Conservation (phyloP, 345 rosid species). For the Aquilaria sinensis region DNA sequence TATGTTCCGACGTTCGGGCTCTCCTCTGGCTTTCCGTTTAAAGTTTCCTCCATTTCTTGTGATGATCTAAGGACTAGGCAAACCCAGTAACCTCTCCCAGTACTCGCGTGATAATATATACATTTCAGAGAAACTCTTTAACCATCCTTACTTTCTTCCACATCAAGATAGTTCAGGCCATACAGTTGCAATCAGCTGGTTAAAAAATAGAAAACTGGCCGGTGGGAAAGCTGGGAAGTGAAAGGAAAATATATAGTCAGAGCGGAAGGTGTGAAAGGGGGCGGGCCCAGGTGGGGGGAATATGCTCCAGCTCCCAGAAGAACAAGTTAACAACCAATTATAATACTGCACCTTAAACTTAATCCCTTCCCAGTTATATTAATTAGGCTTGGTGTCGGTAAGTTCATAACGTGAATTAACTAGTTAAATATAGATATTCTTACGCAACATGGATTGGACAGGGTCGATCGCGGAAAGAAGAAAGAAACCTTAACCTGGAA, state of each 20-base stretch:
- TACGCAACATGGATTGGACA: neutral
- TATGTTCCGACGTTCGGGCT: conserved; percentile 13
- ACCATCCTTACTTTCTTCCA: neutral
- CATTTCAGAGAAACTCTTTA: neutral
- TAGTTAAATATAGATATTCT: too few species aligned
- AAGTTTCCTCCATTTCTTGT: conserved; percentile 23
- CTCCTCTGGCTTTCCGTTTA: conserved; percentile 19
- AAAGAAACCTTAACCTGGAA: neutral
- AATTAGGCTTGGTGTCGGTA: too few species aligned
- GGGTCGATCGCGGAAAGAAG: neutral
- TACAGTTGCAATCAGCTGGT: neutral
- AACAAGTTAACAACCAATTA: too few species aligned
- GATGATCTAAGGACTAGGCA: conserved; percentile 1
- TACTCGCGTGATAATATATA: conserved; percentile 2
- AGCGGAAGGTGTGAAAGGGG: too few species aligned
- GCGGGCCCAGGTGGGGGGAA: too few species aligned
- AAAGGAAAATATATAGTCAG: too few species aligned
- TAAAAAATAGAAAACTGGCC: too few species aligned
- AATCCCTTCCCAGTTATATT: too few species aligned
- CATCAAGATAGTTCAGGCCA: conserved; percentile 2
- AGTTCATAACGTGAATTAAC: too few species aligned
- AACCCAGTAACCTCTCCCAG: neutral
- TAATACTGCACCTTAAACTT: too few species aligned
- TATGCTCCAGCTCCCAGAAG: too few species aligned
- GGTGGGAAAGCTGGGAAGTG: too few species aligned